phyloP scores from a whole-genome alignment of 1,139 yeast genomes.

The Debaryomyces sp. region DNA sequence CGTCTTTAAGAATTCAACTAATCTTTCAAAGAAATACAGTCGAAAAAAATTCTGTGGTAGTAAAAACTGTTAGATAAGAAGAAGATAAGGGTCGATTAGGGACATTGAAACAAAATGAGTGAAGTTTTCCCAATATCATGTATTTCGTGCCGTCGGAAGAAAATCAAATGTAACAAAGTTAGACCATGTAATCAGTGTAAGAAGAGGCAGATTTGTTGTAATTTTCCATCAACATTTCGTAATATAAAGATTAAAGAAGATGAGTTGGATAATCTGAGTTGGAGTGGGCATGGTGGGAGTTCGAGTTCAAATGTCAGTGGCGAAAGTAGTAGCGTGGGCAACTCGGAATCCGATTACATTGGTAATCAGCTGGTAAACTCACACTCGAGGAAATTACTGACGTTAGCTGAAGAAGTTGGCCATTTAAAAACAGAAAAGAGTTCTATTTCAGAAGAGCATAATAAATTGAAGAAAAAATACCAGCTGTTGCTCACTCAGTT shows the following conservation, averaged over 20 bases:
- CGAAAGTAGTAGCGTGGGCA: not conserved
- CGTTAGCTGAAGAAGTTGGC: conserved; percentile 16
- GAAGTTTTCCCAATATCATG: conserved; percentile 45
- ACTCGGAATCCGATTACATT: not conserved
- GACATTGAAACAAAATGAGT: conserved; percentile 18
- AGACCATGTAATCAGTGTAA: conserved; percentile 46
- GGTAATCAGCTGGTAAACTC: not conserved
- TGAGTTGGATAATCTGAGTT: conserved; percentile 12
- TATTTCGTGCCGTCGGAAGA: conserved; percentile 44
- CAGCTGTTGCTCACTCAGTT: conserved; percentile 10
- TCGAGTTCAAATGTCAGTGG: not conserved
- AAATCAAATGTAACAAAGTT: conserved; percentile 42
- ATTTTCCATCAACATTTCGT: conserved; percentile 43
- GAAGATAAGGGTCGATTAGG: not conserved
- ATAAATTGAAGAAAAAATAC: conserved; percentile 18
- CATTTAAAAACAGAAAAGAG: conserved; percentile 23
- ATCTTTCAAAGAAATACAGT: no score
- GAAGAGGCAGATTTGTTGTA: conserved; percentile 34
- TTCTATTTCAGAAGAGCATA: conserved; percentile 22
- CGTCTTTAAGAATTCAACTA: no score
- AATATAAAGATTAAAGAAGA: conserved; percentile 37
- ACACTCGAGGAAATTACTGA: not conserved
- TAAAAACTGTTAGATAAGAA: not conserved
- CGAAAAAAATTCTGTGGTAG: no score
- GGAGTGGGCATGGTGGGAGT: not conserved